These are phyloP conservation scores for Fusarium redolens DNA, from an alignment of 2,329 filamentous ascomycete genomes.

Conservation along the genomic window DNA sequence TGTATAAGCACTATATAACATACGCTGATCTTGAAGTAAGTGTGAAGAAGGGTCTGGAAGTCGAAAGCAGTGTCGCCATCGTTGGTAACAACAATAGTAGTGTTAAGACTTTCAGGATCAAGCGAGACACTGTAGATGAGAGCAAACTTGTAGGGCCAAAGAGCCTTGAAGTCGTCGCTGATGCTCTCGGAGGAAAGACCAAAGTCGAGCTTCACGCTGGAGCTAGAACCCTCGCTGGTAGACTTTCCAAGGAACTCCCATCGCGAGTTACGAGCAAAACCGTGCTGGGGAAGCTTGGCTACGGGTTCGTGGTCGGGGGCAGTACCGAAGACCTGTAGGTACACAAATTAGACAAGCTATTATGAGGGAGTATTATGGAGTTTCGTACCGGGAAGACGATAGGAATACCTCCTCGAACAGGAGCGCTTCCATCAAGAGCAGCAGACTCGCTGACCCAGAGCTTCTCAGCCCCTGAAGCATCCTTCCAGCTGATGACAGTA, in stretches of 20 bases:
- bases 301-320: conserved; percentile 82
- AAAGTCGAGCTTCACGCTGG: conserved; percentile 92
- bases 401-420: conserved; percentile 91
- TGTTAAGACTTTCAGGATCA: conserved; percentile 78
- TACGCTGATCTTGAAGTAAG: conserved; percentile 86
- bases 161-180: conserved; percentile 72
- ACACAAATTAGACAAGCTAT: background rate
- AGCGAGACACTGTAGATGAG: conserved; percentile 94
- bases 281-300: conserved; percentile 86
- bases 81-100: conserved; percentile 88
- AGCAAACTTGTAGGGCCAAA: conserved; percentile 89
- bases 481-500: conserved; percentile 94
- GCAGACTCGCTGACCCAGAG: conserved; percentile 86
- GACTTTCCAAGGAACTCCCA: conserved; percentile 97
- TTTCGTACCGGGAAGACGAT: conserved; percentile 88
- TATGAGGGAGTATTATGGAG: background rate
- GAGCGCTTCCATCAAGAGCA: conserved; percentile 85
- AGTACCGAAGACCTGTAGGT: conserved; percentile 81
- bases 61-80: conserved; percentile 86
- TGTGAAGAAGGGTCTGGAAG: conserved; percentile 91
- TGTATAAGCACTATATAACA: conserved; percentile 42
- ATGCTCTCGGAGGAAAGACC: conserved; percentile 82
- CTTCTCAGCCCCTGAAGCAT: conserved; percentile 80
- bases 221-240: conserved; percentile 64
- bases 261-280: conserved; percentile 87